Base-by-base conservation (phyloP, 306 rosid species). In the Ammopiptanthus mongolicus region DNA sequence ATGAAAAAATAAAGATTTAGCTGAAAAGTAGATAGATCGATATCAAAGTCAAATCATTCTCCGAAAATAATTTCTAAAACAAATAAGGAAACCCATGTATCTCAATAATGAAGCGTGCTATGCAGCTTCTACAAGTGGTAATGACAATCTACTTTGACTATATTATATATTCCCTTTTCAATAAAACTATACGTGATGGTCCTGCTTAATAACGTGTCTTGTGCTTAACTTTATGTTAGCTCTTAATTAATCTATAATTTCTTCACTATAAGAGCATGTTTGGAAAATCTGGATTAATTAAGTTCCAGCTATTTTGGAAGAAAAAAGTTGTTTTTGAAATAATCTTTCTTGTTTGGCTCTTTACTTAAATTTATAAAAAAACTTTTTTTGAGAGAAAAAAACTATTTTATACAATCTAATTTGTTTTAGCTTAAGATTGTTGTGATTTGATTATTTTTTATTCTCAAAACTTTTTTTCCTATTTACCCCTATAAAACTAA, bases 31-130 rank as follows among this genome's bases (percentile, higher is more conserved):
- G 23, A 33, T 12, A 64, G 13, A 8, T 8, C 13, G 17, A 56
- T 22, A 25, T 55, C 74, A 71, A 82, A 76, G 81, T 77, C 79
- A 62, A 80, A 74, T 63, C 53, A 62, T 23, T 62, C 68, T 63
- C 23, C 14, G 1, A 65, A 53, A 41, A 52, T 72, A 71, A 64
- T 37, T 51, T 21, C 14, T 11, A 47, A n/a, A 22, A 18, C 33
- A 55, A 21, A 41, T 41, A 41, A 57, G 15, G 46, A 59, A 60
- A 9, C 11, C 11, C 5, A n/a, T 4, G n/a, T 55, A 65, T 15
- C 39, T 36, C 39, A 11, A 29, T 31, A 25, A 78, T 41, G 37
- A 62, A 31, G 44, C 47, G 74, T 62, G 5, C 0, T 47, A 25
- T n/a, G n/a, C 3, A 57, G 9, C 41, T 50, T 50, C 21, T 15